phyloP scores from a whole-genome alignment of 2,329 filamentous ascomycete genomes.

The Lecanoromycetidae sp. region DNA sequence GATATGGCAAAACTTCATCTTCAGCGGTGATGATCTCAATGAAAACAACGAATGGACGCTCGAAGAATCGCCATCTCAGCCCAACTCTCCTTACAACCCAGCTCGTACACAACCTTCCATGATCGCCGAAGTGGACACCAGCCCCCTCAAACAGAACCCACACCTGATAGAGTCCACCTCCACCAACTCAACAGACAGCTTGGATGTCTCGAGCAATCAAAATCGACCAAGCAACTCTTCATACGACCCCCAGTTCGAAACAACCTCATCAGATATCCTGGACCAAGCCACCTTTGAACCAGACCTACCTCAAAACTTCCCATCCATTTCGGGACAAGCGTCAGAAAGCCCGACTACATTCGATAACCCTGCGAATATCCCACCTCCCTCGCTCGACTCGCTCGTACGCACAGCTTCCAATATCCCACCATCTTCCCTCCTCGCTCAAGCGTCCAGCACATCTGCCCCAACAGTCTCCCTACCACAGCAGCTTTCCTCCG shows the following conservation, averaged over 20 bases:
- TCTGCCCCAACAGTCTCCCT: background rate
- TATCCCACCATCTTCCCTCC: background rate
- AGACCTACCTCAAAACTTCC: background rate
- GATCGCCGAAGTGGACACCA: conserved; percentile 12
- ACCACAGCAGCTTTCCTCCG: background rate
- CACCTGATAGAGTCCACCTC: conserved; percentile 5
- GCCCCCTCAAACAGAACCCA: conserved; percentile 13
- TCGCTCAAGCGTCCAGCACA: background rate
- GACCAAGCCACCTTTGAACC: background rate
- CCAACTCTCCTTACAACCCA: background rate
- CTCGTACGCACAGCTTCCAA: too few species aligned
- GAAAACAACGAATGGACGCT: conserved; percentile 6
- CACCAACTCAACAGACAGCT: background rate
- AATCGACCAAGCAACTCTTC: background rate
- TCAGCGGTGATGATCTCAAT: conserved; percentile 6
- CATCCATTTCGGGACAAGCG: too few species aligned
- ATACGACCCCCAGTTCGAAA: too few species aligned
- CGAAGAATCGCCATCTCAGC: background rate
- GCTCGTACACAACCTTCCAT: conserved; percentile 10
- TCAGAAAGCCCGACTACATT: too few species aligned
- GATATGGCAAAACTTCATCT: conserved; percentile 15
- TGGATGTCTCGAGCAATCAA: too few species aligned
- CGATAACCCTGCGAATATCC: background rate
- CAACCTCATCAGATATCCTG: background rate
- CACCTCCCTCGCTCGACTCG: too few species aligned